Evolutionary conservation across 2,329 filamentous ascomycete genomes (phyloP).

Genomic region (Berkeleyomyces basicola): DNA sequence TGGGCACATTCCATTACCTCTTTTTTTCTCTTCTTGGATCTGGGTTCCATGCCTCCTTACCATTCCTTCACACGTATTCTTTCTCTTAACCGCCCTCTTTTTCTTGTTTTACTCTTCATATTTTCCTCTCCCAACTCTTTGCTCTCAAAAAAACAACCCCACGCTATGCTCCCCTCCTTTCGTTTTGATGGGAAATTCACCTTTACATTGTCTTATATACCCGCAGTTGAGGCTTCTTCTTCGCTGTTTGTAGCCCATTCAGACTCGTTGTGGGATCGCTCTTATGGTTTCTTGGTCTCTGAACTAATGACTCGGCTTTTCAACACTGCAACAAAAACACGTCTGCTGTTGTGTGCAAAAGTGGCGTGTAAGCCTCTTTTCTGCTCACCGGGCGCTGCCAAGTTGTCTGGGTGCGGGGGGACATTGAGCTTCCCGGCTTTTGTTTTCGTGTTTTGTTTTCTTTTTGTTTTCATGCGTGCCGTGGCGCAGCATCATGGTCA

Average conservation of each 20-base stretch:
- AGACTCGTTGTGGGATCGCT: too few species aligned
- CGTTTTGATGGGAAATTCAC: background rate
- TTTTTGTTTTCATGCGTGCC: background rate
- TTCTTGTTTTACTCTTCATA: background rate
- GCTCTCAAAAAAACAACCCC: background rate
- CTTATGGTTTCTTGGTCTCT: too few species aligned
- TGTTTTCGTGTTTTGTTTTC: slow-evolving; percentile 8
- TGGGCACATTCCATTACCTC: background rate
- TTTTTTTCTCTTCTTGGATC: slow-evolving; percentile 2
- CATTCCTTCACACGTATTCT: background rate
- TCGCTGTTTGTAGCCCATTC: background rate
- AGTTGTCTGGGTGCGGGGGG: slow-evolving; percentile 5
- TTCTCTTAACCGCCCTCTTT: background rate
- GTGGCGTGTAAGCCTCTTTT: too few species aligned
- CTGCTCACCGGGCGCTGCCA: slow-evolving; percentile 1
- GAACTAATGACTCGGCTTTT: background rate
- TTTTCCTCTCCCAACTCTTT: background rate
- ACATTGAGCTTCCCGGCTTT: slow-evolving; percentile 11
- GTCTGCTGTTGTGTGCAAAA: background rate
- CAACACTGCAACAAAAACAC: background rate
- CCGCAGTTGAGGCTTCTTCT: background rate
- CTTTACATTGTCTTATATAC: background rate
- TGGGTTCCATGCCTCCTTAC: background rate
- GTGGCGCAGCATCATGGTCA: background rate
- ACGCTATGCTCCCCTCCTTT: background rate